These are phyloP conservation scores for Alternaria sp. DNA, from an alignment of 2,329 filamentous ascomycete species.

Conservation along the genomic window DNA sequence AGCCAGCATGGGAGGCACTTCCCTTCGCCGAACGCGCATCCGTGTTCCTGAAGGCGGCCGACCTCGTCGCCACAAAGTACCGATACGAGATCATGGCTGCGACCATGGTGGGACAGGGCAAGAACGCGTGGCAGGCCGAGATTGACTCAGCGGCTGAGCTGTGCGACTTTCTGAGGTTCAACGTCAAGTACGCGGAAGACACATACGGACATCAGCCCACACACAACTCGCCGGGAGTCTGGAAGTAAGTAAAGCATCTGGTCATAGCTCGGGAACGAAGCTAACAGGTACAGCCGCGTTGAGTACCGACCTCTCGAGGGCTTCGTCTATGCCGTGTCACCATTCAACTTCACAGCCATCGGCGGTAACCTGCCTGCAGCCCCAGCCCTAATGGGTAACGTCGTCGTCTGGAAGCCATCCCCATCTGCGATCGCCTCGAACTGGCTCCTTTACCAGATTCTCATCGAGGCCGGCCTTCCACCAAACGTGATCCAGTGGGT, in stretches of 20 bases:
- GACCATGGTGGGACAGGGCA: conserved; percentile 95
- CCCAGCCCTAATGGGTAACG: conserved; percentile 89
- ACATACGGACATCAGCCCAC: conserved; percentile 85
- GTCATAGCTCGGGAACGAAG: background rate
- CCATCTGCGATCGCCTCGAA: conserved; percentile 87
- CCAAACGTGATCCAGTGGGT: conserved; percentile 92
- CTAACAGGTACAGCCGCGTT: conserved; percentile 62
- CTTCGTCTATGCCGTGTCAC: conserved; percentile 92
- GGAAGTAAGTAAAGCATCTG: conserved; percentile 68
- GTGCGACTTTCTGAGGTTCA: conserved; percentile 91
- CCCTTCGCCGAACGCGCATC: conserved; percentile 91
- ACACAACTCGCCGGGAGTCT: conserved; percentile 82
- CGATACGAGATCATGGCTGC: conserved; percentile 95
- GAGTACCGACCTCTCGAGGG: conserved; percentile 91
- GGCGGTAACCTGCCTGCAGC: conserved; percentile 84
- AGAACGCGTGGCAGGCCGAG: conserved; percentile 99
- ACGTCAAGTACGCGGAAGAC: conserved; percentile 91
- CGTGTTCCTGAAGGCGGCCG: conserved; percentile 94
- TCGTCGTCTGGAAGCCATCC: conserved; percentile 96
- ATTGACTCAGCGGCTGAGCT: conserved; percentile 94
- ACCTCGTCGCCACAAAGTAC: conserved; percentile 90
- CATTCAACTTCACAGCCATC: conserved; percentile 98
- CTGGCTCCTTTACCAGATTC: conserved; percentile 88
- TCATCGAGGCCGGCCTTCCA: conserved; percentile 89
- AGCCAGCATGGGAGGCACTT: conserved; percentile 81